Base-by-base conservation (phyloP, 2,329 filamentous ascomycete genomes). In the Colletotrichum liaoningense region DNA sequence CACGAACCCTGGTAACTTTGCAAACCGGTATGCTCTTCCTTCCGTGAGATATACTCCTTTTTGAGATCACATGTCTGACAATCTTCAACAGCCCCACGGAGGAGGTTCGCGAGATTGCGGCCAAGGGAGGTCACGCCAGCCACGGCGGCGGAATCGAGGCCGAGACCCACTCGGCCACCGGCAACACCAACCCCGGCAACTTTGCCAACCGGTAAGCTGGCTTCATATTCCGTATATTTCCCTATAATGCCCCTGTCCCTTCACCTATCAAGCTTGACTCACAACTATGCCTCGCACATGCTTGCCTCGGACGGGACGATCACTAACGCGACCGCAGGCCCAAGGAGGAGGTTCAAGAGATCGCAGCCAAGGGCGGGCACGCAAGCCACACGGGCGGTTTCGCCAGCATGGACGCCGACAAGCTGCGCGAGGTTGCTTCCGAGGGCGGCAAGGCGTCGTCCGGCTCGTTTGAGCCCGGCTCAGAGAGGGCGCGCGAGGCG, bases 361-460 rank as follows among this genome's bases (percentile, higher is more conserved):
- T 86, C 67, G 84, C 83, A 0, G 79, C 80, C 64, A 85, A 85
- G 77, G 84, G 84, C 24, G 84, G 84, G 16, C 77, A 84, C 68
- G 69, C 82, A 5, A 83, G 83, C 71, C 81, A 84, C 76, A 66
- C 65, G 8, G 80, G 82, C 2, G 83, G 82, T 2, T 85, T 84
- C 58, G 83, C 83, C 55, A 81, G 74, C 72, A 85, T 85, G 83
- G 83, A 85, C 35, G 67, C 84, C 19, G 81, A 84, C 19, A 84
- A 81, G 77, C 81, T 89, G 88, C 81, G 83, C 24, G 84, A 90
- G 1, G 89, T 90, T 72, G 88, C 89, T 1, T 90, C 88, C 12
- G 82, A 84, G 78, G 89, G 89, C 11, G 88, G 88, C 5, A 81
- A 89, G 64, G 85, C 86, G 0, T 89, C 88, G 0, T 82, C 83